Percentiles rank a stretch among this genome's conserved stretches.
Evolutionary conservation across 768 basidiomycete genomes (phyloP).

Genomic region (Chiua virens): DNA sequence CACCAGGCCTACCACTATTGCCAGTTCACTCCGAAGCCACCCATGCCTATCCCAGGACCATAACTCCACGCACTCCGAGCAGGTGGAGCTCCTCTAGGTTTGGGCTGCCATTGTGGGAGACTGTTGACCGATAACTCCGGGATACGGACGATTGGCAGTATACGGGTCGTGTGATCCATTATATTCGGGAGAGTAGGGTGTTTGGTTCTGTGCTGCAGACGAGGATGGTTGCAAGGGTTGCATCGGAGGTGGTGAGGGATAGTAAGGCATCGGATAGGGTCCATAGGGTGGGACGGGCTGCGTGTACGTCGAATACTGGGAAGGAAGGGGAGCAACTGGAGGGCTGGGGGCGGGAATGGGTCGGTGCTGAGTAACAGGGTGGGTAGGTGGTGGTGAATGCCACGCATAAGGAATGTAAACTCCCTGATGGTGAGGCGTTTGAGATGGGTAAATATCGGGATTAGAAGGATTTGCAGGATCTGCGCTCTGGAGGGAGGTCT

Average conservation of each 20-base stretch:
- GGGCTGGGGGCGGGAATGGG: conserved; percentile 33
- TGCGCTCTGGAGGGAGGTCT: conserved; percentile 39
- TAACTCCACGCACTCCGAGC: conserved; percentile 66
- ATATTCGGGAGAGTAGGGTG: conserved; percentile 30
- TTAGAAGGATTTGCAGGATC: conserved; percentile 30
- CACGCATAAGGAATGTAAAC: conserved; percentile 33
- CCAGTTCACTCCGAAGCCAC: conserved; percentile 40
- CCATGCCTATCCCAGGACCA: conserved; percentile 58
- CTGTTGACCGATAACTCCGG: conserved; percentile 34
- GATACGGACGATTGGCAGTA: conserved; percentile 20
- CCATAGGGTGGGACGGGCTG: conserved; percentile 33
- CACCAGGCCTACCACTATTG: conserved; percentile 20
- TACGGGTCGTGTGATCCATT: conserved; percentile 28
- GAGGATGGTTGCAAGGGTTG: conserved; percentile 27
- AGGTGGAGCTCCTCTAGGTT: conserved; percentile 37
- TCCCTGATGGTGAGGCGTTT: conserved; percentile 32
- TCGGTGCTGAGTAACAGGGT: conserved; percentile 42
- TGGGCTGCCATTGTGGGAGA: conserved; percentile 25
- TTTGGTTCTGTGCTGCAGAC: conserved; percentile 26
- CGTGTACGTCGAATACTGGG: conserved; percentile 34
- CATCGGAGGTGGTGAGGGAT: conserved; percentile 30
- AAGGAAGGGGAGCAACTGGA: conserved; percentile 29
- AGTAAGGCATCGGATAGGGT: conserved; percentile 35
- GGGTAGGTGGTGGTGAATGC: conserved; percentile 37
- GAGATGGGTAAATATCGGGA: conserved; percentile 34